Evolutionary conservation across 768 basidiomycete genomes (phyloP).

Genomic region (Pisolithus tinctorius): DNA sequence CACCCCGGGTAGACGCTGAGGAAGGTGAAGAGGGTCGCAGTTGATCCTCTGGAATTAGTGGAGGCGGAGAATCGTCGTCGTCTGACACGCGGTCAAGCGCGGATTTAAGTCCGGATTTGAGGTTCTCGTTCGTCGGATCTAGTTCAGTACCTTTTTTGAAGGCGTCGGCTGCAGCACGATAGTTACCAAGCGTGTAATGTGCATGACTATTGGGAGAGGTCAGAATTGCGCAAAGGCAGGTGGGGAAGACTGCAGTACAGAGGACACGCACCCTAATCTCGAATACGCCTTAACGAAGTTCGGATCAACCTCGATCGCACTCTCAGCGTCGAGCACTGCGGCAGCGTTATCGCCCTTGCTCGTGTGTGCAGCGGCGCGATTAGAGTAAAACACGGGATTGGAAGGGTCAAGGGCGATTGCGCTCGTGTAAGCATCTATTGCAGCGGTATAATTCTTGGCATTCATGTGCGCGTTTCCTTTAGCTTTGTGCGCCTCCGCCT

Average conservation of each 20-base stretch:
- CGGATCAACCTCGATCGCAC: slow-evolving; percentile 77
- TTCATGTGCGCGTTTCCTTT: slow-evolving; percentile 81
- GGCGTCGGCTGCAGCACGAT: slow-evolving; percentile 65
- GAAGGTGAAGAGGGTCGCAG: slow-evolving; percentile 22
- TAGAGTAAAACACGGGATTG: slow-evolving; percentile 92
- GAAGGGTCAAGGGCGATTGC: slow-evolving; percentile 74
- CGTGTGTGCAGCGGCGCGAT: slow-evolving; percentile 90
- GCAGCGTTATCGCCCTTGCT: slow-evolving; percentile 76
- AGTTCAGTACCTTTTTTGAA: slow-evolving; percentile 81
- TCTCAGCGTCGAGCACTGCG: slow-evolving; percentile 84
- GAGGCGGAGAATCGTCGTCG: slow-evolving; percentile 27
- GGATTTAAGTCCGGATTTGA: slow-evolving; percentile 76
- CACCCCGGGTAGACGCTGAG: slow-evolving; percentile 19
- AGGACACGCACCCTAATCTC: slow-evolving; percentile 72
- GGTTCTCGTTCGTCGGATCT: slow-evolving; percentile 79
- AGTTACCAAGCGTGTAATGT: slow-evolving; percentile 80
- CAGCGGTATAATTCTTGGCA: slow-evolving; percentile 72
- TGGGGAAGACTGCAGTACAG: slow-evolving; percentile 4
- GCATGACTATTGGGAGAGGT: slow-evolving; percentile 61
- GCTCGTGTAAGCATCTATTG: slow-evolving; percentile 77
- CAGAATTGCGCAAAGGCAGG: too few relatives aligned
- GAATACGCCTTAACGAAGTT: slow-evolving; percentile 90
- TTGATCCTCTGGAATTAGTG: slow-evolving; percentile 30
- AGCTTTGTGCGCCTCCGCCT: slow-evolving; percentile 71
- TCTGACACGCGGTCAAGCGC: slow-evolving; percentile 57